Conservation (phyloP, 2,329 filamentous ascomycete species). For the Emergomyces orientalis region DNA sequence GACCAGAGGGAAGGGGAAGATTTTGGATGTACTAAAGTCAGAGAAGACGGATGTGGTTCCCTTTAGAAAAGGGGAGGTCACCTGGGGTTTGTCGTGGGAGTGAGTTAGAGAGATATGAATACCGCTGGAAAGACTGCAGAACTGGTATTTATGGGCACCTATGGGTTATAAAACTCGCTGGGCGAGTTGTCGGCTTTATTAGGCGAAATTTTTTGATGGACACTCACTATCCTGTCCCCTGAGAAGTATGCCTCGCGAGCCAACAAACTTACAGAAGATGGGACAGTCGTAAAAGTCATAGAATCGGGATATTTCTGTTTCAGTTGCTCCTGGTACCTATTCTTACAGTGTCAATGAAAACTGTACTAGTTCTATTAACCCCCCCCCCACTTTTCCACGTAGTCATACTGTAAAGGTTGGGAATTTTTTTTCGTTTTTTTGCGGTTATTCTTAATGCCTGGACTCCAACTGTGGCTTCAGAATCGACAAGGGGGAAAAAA, state of each 20-base stretch:
- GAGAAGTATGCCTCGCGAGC: no score
- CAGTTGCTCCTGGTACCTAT: background rate
- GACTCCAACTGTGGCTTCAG: background rate
- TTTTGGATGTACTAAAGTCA: slow-evolving; percentile 47
- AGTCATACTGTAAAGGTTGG: no score
- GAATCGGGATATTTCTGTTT: background rate
- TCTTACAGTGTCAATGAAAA: background rate
- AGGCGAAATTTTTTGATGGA: background rate
- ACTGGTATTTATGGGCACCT: background rate
- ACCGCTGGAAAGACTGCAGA: background rate
- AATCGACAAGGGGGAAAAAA: background rate
- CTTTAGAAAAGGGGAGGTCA: slow-evolving; percentile 9
- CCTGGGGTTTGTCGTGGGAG: slow-evolving; percentile 8
- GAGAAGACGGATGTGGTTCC: slow-evolving; percentile 43
- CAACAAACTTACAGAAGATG: background rate
- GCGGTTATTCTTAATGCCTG: no score
- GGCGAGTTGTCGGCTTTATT: background rate
- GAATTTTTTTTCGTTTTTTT: no score
- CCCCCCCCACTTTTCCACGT: no score
- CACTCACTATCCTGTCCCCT: background rate
- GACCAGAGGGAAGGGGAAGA: slow-evolving; percentile 31
- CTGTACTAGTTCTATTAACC: background rate
- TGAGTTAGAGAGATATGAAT: background rate
- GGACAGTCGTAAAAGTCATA: background rate
- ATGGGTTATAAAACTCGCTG: background rate